A percentile compares a stretch with the other conserved stretches of the same genome.
Evolutionary conservation across 2,329 filamentous ascomycete genomes (phyloP).

Genomic region (Cladosporium sp.): DNA sequence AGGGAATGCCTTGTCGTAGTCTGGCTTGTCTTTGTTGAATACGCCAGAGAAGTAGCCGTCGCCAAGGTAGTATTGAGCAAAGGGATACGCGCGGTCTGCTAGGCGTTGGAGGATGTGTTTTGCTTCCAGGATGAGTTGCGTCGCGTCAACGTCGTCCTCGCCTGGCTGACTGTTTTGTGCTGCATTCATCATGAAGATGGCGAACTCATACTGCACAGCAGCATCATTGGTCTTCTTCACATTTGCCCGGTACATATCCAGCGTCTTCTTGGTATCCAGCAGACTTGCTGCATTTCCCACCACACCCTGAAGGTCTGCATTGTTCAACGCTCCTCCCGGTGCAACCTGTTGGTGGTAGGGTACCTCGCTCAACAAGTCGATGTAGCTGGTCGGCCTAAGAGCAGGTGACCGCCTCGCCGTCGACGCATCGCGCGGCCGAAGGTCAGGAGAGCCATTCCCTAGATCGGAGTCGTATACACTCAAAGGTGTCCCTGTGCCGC

Average conservation of each 20-base stretch:
- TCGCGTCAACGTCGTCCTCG: constrained; percentile 46
- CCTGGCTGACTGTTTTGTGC: constrained; percentile 69
- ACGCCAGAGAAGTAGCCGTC: constrained; percentile 93
- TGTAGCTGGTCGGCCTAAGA: constrained; percentile 59
- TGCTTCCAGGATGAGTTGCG: constrained; percentile 79
- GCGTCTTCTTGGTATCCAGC: constrained; percentile 85
- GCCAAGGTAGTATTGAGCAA: constrained; percentile 95
- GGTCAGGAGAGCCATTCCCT: constrained; percentile 43
- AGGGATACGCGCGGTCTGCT: constrained; percentile 86
- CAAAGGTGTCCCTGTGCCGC: constrained; percentile 51
- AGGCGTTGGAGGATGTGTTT: constrained; percentile 85
- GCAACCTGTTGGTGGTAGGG: constrained; percentile 80
- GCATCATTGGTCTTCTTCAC: constrained; percentile 95
- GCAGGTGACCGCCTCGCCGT: constrained; percentile 59
- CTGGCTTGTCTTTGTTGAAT: constrained; percentile 91
- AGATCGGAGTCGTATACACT: constrained; percentile 45
- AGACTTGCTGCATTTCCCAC: constrained; percentile 90
- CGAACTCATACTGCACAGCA: constrained; percentile 93
- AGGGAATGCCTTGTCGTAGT: constrained; percentile 88
- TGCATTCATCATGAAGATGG: constrained; percentile 87
- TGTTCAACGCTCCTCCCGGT: constrained; percentile 69
- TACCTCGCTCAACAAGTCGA: constrained; percentile 62
- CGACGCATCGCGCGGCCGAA: constrained; percentile 52
- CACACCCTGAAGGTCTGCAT: constrained; percentile 73
- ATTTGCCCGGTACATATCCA: constrained; percentile 96